Base-by-base conservation (phyloP, 1,284 basidiomycete species). In the Inonotus obliquus region DNA sequence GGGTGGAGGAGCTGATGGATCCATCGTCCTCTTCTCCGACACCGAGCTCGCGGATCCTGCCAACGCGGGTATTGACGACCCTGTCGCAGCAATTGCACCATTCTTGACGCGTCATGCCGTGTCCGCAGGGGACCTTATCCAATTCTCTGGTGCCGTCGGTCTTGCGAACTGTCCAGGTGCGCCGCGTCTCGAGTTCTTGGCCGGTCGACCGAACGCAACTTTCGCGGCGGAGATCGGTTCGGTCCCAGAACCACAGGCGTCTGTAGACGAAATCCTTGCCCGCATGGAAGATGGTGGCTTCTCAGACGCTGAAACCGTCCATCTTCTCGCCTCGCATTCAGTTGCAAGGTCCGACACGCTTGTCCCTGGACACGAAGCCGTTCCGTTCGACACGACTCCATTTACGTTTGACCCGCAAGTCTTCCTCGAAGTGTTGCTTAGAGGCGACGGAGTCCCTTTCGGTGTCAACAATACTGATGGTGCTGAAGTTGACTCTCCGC, bases 81-180 rank as follows among this genome's bases (percentile, higher is more conserved):
- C 67, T 61, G 65, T 71, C 60, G 63, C 66, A 52, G 63, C 63
- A 39, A 65, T 71, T 51, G 57, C 53, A 54, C 71, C 69, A 5
- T 69, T 71, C 66, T 49, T 71, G 47, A 57, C 59, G 39, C 65
- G 59, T 29, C 66, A 67, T 61, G 65, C 66, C 59, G 67, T 72
- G 66, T 63, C 64, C 32, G 63, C 63, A 38, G 71, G 65, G 35
- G 71, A 72, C 62, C 69, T 71, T 62, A 69, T 73, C 57, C 70
- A 71, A 38, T 70, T 72, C 55, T 70, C 70, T 14, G 70, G 70
- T 35, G 70, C 70, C 19, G 66, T 72, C 47, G 70, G 65, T 21
- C n/a, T 55, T 58, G 63, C 67, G 51, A 71, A 71, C 65, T 72
- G 71, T 63, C 69, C 71, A n/a, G 70, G 70, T 52, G 70, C 70